A percentile compares a stretch with the other conserved stretches of the same genome.
Conservation (phyloP, 2,329 filamentous ascomycete genomes). For the Thielaviopsis populi region DNA sequence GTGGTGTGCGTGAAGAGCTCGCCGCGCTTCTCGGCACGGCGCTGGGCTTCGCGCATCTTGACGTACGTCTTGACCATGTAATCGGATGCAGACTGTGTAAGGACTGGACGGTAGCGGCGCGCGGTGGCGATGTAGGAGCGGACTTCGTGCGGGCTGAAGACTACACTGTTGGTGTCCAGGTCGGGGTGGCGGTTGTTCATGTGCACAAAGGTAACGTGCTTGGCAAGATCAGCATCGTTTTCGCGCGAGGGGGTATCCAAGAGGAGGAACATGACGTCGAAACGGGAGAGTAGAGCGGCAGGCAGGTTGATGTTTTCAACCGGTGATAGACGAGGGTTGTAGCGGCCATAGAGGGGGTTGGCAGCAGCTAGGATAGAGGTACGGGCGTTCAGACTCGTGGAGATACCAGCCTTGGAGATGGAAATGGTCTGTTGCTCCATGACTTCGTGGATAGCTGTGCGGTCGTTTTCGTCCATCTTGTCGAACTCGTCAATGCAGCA, state of each 20-base stretch:
- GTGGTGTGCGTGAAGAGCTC: slow-evolving; percentile 91
- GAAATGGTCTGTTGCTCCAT: slow-evolving; percentile 83
- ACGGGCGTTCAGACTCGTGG: slow-evolving; percentile 75
- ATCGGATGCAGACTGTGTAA: slow-evolving; percentile 74
- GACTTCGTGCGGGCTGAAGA: slow-evolving; percentile 86
- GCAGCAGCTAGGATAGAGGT: slow-evolving; percentile 92
- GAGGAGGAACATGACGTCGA: slow-evolving; percentile 92
- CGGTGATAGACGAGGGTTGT: slow-evolving; percentile 92
- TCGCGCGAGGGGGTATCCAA: slow-evolving; percentile 88
- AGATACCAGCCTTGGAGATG: slow-evolving; percentile 60
- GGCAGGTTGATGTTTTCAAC: slow-evolving; percentile 99
- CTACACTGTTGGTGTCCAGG: slow-evolving; percentile 32
- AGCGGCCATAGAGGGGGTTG: slow-evolving; percentile 93
- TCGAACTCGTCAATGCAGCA: slow-evolving; percentile 81
- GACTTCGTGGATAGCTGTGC: slow-evolving; percentile 73
- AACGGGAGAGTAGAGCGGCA: slow-evolving; percentile 90
- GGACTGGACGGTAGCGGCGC: slow-evolving; percentile 71
- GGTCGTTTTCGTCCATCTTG: slow-evolving; percentile 77
- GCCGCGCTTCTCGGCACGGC: slow-evolving; percentile 77
- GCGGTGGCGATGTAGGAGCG: slow-evolving; percentile 92
- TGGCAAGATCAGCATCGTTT: slow-evolving; percentile 79
- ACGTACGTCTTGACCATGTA: slow-evolving; percentile 98
- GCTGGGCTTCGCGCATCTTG: slow-evolving; percentile 79
- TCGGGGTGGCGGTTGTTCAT: slow-evolving; percentile 93
- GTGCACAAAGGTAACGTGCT: slow-evolving; percentile 91